Percentiles rank a stretch among this genome's conserved stretches.
phyloP scores from a whole-genome alignment of 2,329 filamentous ascomycete species.

The Sphaerulina musiva region DNA sequence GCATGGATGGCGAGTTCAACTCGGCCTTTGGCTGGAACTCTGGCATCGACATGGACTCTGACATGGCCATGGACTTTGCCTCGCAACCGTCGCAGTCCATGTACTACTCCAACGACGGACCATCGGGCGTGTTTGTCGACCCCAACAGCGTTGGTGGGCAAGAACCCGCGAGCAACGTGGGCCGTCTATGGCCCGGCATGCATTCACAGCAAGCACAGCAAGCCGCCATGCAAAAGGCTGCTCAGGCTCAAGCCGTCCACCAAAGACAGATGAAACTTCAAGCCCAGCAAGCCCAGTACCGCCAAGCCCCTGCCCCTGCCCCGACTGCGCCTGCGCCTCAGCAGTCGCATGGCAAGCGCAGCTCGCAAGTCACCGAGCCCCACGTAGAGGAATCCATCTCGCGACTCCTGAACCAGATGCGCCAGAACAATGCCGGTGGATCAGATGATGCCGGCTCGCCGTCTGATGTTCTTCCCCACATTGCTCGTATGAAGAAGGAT shows the following conservation, averaged over 20 bases:
- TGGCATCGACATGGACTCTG: conserved; percentile 46
- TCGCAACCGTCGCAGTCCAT: conserved; percentile 47
- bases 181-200: conserved; percentile 82
- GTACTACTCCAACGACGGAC: conserved; percentile 50
- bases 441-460: conserved; percentile 43
- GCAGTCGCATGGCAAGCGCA: conserved; percentile 38
- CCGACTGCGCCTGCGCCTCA: conserved; percentile 27
- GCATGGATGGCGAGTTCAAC: conserved; percentile 60
- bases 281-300: conserved; percentile 35
- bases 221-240: conserved; percentile 50
- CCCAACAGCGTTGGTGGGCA: conserved; percentile 63
- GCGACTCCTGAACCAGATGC: conserved; percentile 86
- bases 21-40: conserved; percentile 53
- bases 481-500: conserved; percentile 76
- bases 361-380: conserved; percentile 40
- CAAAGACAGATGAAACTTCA: conserved; percentile 49
- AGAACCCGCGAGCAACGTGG: conserved; percentile 51
- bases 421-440: conserved; percentile 53
- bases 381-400: conserved; percentile 81
- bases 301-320: conserved; percentile 26
- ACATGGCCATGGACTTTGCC: conserved; percentile 61
- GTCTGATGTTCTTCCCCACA: conserved; percentile 52
- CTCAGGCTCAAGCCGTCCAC: conserved; percentile 30
- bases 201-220: conserved; percentile 77
- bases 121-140: conserved; percentile 58